Evolutionary conservation across 345 rosid genomes (phyloP).

Genomic region (Dipteronia dyeriana): DNA sequence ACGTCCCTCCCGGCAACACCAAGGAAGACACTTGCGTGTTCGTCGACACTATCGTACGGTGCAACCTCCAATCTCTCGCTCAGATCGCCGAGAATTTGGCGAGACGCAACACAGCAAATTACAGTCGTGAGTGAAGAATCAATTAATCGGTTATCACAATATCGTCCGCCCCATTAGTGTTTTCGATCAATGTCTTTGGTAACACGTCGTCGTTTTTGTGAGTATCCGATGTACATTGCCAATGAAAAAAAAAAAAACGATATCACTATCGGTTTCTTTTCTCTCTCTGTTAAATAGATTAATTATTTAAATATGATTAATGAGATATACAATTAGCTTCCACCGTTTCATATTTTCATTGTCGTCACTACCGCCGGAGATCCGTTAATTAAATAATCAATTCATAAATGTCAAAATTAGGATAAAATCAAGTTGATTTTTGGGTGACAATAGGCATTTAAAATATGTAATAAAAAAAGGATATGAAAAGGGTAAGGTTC

Average conservation of each 20-base stretch:
- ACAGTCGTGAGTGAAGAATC: neutral
- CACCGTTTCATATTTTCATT: constrained; percentile 7
- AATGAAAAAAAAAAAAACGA: neutral
- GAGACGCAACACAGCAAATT: constrained; percentile 11
- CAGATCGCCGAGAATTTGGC: constrained; percentile 39
- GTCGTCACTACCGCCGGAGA: constrained; percentile 19
- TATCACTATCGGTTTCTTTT: neutral
- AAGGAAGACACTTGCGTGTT: constrained; percentile 43
- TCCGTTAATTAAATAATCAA: neutral
- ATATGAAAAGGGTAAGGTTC: too few species aligned
- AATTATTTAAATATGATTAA: neutral
- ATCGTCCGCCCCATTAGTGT: neutral
- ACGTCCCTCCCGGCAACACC: constrained; percentile 43
- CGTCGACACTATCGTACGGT: constrained; percentile 41
- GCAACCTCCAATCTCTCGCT: constrained; percentile 47
- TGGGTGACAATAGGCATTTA: neutral
- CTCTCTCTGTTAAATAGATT: constrained; percentile 22
- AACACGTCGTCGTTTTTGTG: constrained; percentile 36
- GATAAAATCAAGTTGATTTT: constrained; percentile 1
- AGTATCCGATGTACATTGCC: constrained; percentile 25
- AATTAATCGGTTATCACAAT: neutral
- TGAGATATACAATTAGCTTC: constrained; percentile 8
- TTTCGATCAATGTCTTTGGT: constrained; percentile 8
- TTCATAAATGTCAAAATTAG: neutral
- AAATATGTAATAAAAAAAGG: too few species aligned